Evolutionary conservation across 2,329 filamentous ascomycete species (phyloP).

Genomic region (Venturia nashicola): DNA sequence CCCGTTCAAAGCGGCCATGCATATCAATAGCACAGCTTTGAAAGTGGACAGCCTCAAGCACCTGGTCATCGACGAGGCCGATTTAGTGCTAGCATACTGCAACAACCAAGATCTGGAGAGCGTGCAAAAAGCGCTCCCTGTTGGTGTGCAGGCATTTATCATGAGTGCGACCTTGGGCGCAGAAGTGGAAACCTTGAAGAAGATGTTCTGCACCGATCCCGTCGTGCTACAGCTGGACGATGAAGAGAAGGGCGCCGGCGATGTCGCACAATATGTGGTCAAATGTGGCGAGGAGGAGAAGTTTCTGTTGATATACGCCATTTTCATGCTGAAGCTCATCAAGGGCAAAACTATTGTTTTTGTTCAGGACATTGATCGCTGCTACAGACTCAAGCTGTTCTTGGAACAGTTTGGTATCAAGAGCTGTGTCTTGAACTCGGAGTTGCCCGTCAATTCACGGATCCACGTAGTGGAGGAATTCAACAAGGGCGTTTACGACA

Average conservation of each 20-base stretch:
- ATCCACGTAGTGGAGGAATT: constrained; percentile 96
- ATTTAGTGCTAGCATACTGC: constrained; percentile 85
- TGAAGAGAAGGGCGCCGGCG: constrained; percentile 61
- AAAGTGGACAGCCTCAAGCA: constrained; percentile 59
- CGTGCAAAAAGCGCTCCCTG: constrained; percentile 65
- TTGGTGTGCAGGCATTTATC: constrained; percentile 69
- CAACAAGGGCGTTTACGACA: constrained; percentile 93
- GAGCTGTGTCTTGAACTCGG: constrained; percentile 86
- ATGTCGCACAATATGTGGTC: constrained; percentile 77
- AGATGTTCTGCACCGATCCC: constrained; percentile 73
- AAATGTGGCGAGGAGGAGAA: constrained; percentile 97
- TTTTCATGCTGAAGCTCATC: constrained; percentile 88
- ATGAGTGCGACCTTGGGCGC: constrained; percentile 72
- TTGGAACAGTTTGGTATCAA: constrained; percentile 94
- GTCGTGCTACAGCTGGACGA: constrained; percentile 73
- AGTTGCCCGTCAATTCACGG: constrained; percentile 83
- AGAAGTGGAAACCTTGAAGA: constrained; percentile 76
- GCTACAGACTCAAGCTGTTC: constrained; percentile 87
- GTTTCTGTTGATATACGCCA: constrained; percentile 82
- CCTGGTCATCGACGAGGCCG: constrained; percentile 86
- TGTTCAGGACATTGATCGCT: constrained; percentile 76
- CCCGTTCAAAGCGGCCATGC: constrained; percentile 68
- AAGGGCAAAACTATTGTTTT: constrained; percentile 85
- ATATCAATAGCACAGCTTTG: constrained; percentile 61
- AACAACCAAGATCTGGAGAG: constrained; percentile 83